Conservation (phyloP, 2,329 filamentous ascomycete genomes). For the Xylariomycetidae sp. region DNA sequence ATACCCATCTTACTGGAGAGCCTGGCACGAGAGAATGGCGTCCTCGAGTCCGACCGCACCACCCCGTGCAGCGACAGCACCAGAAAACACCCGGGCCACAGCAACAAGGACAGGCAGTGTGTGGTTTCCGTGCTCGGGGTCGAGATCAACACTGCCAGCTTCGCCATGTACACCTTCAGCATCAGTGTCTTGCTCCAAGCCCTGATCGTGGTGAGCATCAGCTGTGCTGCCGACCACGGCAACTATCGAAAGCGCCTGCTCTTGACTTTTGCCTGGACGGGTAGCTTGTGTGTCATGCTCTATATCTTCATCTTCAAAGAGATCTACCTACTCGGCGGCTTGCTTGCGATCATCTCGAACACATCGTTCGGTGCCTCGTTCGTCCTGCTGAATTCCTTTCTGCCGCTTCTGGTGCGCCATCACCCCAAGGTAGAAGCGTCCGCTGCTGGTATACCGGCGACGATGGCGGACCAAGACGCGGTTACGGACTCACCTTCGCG, state of each 20-base stretch:
- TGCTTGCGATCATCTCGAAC: conserved; percentile 86
- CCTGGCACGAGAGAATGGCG: conserved; percentile 84
- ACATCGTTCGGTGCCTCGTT: conserved; percentile 93
- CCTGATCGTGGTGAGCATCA: conserved; percentile 90
- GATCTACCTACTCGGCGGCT: conserved; percentile 72
- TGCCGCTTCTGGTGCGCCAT: conserved; percentile 83
- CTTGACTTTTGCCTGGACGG: conserved; percentile 75
- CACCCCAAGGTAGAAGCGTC: conserved; percentile 52
- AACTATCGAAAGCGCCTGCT: conserved; percentile 85
- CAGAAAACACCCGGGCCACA: conserved; percentile 34
- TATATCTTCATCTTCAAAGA: conserved; percentile 74
- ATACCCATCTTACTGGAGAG: conserved; percentile 94
- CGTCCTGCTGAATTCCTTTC: conserved; percentile 89
- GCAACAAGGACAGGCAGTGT: conserved; percentile 59
- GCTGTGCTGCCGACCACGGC: conserved; percentile 90
- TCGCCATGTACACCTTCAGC: conserved; percentile 98
- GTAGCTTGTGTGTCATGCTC: conserved; percentile 77
- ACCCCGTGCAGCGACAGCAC: conserved; percentile 68
- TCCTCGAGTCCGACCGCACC: conserved; percentile 70
- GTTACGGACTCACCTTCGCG: conserved; percentile 29
- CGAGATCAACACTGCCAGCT: conserved; percentile 91
- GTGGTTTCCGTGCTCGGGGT: conserved; percentile 74
- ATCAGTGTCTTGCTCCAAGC: conserved; percentile 86
- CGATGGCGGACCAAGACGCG: conserved; percentile 26
- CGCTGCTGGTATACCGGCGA: conserved; percentile 16